A percentile compares a stretch with the other conserved stretches of the same genome.
Conservation (phyloP, 2,329 filamentous ascomycete genomes). For the Fusarium subglutinans region DNA sequence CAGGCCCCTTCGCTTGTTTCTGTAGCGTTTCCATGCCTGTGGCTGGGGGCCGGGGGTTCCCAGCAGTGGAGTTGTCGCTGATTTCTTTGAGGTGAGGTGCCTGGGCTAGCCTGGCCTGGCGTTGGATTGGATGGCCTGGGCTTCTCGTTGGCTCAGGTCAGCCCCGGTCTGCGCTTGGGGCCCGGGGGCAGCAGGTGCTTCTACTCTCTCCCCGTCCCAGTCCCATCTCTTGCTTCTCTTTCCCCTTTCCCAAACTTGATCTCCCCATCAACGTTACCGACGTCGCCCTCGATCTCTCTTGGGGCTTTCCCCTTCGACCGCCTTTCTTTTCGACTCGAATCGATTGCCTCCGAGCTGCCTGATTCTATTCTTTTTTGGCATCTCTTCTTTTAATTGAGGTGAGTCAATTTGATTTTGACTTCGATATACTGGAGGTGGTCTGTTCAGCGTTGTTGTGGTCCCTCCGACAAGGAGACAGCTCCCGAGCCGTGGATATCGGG, state of each 20-base stretch:
- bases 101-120: conserved; percentile 11
- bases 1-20: conserved; percentile 34
- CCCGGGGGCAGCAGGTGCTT: conserved; percentile 16
- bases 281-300: conserved; percentile 26
- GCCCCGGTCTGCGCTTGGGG: neutral
- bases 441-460: conserved; percentile 22
- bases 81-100: conserved; percentile 17
- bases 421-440: conserved; percentile 10
- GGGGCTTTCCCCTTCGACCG: conserved; percentile 34
- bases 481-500: conserved; percentile 16
- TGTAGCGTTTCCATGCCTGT: conserved; percentile 30
- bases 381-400: conserved; percentile 35
- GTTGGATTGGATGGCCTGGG: conserved; percentile 1
- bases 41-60: conserved; percentile 17
- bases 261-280: conserved; percentile 38
- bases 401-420: conserved; percentile 22
- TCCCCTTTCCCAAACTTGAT: conserved; percentile 41
- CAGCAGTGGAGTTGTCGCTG: conserved; percentile 28
- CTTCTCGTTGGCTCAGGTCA: conserved; percentile 4
- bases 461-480: conserved; percentile 18
- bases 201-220: conserved; percentile 22
- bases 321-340: conserved; percentile 26
- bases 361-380: conserved; percentile 32
- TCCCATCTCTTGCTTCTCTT: conserved; percentile 26
- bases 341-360: conserved; percentile 33